Evolutionary conservation across 2,329 filamentous ascomycete genomes (phyloP).

Genomic region (Emergomyces orientalis): DNA sequence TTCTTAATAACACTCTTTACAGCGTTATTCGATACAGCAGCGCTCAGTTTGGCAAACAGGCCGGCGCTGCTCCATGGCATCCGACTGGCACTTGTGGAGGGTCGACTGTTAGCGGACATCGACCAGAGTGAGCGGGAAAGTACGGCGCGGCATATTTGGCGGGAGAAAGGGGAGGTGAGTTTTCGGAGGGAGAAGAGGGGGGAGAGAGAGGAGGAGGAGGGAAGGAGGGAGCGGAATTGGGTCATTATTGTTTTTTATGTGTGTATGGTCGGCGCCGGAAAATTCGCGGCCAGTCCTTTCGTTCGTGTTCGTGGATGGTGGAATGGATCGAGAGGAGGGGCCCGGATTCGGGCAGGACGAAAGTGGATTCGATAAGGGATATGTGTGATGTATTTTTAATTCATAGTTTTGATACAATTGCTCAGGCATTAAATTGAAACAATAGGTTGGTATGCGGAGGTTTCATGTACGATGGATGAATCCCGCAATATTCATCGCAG

Average conservation of each 20-base stretch:
- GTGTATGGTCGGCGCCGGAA: background rate
- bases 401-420: background rate
- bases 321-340: background rate
- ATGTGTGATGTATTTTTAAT: background rate
- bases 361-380: background rate
- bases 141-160: conserved; percentile 19
- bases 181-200: conserved; percentile 27
- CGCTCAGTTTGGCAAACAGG: background rate
- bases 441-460: background rate
- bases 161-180: conserved; percentile 23
- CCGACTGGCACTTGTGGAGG: conserved; percentile 5
- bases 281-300: background rate
- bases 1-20: conserved; percentile 9
- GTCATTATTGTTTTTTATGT: conserved; percentile 23
- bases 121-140: conserved; percentile 27
- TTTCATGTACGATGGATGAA: background rate
- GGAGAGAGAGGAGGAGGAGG: conserved; percentile 25
- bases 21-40: conserved; percentile 15
- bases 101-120: conserved; percentile 18
- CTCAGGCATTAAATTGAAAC: background rate
- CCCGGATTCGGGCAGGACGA: background rate
- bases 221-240: conserved; percentile 28
- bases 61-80: conserved; percentile 1
- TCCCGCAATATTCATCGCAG: background rate
- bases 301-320: background rate